Evolutionary conservation across 768 basidiomycete species (phyloP), one percentile per base, ranked within the genome.

Genomic region (Cystobasidium tubakii): DNA sequence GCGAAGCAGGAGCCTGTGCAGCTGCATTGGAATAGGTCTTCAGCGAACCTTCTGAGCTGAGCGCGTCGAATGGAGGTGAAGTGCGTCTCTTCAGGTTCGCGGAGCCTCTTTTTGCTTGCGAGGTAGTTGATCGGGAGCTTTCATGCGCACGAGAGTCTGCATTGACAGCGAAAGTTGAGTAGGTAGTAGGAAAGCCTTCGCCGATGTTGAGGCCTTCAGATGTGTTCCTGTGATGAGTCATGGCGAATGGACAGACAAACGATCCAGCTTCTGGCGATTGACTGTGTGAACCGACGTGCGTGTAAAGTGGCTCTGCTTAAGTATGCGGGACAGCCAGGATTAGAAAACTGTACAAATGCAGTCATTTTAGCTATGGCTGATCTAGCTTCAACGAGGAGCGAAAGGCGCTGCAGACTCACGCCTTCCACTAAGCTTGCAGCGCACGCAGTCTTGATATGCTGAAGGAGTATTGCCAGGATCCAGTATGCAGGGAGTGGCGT

Each of bases 121-220:
- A 10, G 3, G 55, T 60, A 23, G 69, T 55, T 27, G 54, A 57
- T 29, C 69, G 69, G 1, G 27, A 23, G 21, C 44, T 43, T 10
- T 67, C 66, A 54, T 67, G 15, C 15, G 23, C 50, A 17, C 53
- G 23, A 25, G 54, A 29, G 33, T 71, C 69, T 2, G 69, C 36
- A 19, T 27, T 57, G 33, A 71, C 69, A n/a, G 69, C 69, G 25
- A 71, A 71, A 44, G 69, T 29, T 1, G 69, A 71, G 33, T 71
- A 71, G 33, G 53, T 31, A 9, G 69, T 71, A n/a, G 69, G 69
- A 29, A 71, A 71, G 50, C 69, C 69, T 36, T 71, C 69, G 69
- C 69, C 69, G 29, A 71, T 43, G 55, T 71, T 71, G 15, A 71
- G 69, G 9, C 69, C 69, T 33, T 71, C 69, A 36, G 69, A 71